Base-by-base conservation (phyloP, 2,329 filamentous ascomycete genomes). In the Cordyceps javanica region DNA sequence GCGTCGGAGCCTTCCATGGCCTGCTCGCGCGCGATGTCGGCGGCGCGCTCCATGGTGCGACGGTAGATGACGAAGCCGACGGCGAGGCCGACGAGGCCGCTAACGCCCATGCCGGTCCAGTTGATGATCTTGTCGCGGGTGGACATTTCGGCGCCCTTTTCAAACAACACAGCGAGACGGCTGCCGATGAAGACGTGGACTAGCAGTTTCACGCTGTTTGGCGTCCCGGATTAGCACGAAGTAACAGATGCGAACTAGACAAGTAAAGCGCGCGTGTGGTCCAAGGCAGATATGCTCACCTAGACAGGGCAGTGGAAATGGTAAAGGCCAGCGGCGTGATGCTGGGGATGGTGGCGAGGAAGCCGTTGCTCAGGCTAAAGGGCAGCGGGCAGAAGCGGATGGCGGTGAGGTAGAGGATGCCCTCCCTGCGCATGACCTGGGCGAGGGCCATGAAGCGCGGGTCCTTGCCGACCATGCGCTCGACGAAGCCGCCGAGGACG, bases 171-270 rank as follows among this genome's bases (percentile, higher is more conserved):
- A 45, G 90, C 91, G 16, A 99, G 77, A 57, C 91, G 83, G 67
- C 83, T 87, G 60, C 94, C 94, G 66, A 99, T 91, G 74, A 97
- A 99, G 65, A 96, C 85, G 69, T 96, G 90, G 52, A 99, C 86
- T 59, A 97, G 78, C 19, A 99, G 78, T 68, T 97, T 99, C 7
- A 94, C 94, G 14, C 80, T 83, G 53, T 54, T 28, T 14, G 16
- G 36, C 13, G 3, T 11, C 8, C 11, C n/a, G 9, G 28, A 21
- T 55, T 28, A 55, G 51, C 16, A 21, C 39, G 13, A 49, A 19
- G 39, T n/a, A 28, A n/a, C 3, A 28, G 16, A 11, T 44, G 13
- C 21, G n/a, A n/a, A n/a, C n/a, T n/a, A n/a, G n/a, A n/a, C n/a
- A n/a, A n/a, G n/a, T n/a, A n/a, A n/a, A n/a, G n/a, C n/a, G n/a